Conservation (phyloP, 2,329 filamentous ascomycete species). For the Pyricularia grisea region DNA sequence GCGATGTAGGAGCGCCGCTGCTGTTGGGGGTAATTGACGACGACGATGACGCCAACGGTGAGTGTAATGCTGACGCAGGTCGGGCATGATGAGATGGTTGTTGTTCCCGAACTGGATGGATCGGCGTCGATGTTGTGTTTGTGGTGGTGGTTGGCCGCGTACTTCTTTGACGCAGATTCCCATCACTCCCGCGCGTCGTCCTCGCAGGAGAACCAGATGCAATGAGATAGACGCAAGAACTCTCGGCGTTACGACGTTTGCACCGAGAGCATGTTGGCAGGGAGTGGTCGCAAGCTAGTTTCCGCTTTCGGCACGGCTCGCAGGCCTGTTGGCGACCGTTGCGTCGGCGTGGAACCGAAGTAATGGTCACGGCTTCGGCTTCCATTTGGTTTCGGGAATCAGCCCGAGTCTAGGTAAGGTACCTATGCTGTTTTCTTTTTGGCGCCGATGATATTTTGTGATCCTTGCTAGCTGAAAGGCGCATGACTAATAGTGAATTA, state of each 20-base stretch:
- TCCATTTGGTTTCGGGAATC: neutral
- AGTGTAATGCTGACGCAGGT: neutral
- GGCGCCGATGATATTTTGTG: too few relatives aligned
- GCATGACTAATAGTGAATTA: neutral
- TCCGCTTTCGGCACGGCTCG: slow-evolving; percentile 5
- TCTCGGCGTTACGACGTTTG: slow-evolving; percentile 2
- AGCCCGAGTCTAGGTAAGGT: neutral
- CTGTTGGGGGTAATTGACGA: neutral
- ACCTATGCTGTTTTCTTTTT: neutral
- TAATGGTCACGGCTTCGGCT: neutral
- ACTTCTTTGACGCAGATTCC: neutral
- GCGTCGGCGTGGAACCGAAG: slow-evolving; percentile 4
- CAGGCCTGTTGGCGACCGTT: slow-evolving; percentile 6
- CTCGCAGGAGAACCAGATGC: neutral
- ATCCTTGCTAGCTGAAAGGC: neutral
- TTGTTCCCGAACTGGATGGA: neutral
- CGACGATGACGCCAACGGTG: neutral
- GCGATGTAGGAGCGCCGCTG: neutral
- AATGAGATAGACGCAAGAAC: slow-evolving; percentile 2
- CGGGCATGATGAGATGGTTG: neutral
- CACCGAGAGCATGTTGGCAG: slow-evolving; percentile 4
- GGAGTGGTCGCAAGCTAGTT: slow-evolving; percentile 6
- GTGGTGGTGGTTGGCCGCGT: neutral
- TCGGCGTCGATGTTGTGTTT: neutral
- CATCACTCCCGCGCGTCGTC: neutral